Evolutionary conservation across 2,329 filamentous ascomycete species (phyloP).

Genomic region (Fusarium luffae): DNA sequence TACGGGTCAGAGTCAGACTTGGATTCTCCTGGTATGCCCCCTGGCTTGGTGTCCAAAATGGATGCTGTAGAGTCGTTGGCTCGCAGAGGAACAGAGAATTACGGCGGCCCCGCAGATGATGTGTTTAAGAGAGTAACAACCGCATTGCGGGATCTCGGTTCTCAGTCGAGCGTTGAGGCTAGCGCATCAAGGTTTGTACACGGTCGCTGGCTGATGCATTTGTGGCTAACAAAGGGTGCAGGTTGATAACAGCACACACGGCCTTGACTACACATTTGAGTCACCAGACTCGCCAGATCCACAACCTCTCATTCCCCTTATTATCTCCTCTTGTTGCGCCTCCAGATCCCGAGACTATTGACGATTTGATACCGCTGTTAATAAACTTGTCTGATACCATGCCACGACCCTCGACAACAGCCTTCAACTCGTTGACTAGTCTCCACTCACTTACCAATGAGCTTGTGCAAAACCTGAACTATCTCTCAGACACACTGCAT

Average conservation of each 20-base stretch:
- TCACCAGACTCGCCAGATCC: slow-evolving; percentile 80
- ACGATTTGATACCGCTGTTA: slow-evolving; percentile 76
- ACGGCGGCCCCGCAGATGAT: slow-evolving; percentile 71
- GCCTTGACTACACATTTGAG: slow-evolving; percentile 79
- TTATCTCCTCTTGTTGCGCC: slow-evolving; percentile 75
- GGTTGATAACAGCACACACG: slow-evolving; percentile 79
- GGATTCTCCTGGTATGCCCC: slow-evolving; percentile 74
- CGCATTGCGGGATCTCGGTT: slow-evolving; percentile 76
- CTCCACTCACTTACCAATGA: slow-evolving; percentile 78
- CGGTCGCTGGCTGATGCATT: not conserved
- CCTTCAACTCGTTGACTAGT: slow-evolving; percentile 73
- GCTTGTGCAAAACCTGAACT: slow-evolving; percentile 82
- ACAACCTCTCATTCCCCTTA: slow-evolving; percentile 76
- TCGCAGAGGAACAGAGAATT: slow-evolving; percentile 72
- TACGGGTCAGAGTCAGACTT: slow-evolving; percentile 79
- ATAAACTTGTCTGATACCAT: slow-evolving; percentile 72
- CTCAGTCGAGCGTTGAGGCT: slow-evolving; percentile 77
- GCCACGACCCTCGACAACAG: slow-evolving; percentile 71
- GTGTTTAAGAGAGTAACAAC: slow-evolving; percentile 77
- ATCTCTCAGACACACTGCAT: slow-evolving; percentile 90
- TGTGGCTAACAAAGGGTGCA: slow-evolving; percentile 50
- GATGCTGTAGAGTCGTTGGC: slow-evolving; percentile 78
- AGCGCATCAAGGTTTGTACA: slow-evolving; percentile 72
- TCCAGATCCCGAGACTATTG: slow-evolving; percentile 72
- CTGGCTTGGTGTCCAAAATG: slow-evolving; percentile 74